These are phyloP conservation scores for Closterium sp. DNA, from an alignment of 139 green algal species.

Conservation along the genomic window DNA sequence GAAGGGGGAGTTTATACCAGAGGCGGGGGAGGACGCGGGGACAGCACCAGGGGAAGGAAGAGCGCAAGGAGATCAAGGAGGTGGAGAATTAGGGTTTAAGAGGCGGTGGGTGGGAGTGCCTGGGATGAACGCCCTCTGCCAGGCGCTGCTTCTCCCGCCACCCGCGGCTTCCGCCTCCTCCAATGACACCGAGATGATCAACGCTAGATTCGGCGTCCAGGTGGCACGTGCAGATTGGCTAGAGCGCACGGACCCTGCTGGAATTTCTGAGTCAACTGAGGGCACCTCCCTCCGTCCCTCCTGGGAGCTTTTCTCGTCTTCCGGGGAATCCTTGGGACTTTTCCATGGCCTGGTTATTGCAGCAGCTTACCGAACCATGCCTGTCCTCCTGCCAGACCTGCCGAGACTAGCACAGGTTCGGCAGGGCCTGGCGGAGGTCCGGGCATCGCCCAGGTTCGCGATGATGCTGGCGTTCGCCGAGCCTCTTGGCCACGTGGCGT, in stretches of 20 bases:
- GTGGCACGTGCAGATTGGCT: neutral
- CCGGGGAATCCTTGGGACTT: neutral
- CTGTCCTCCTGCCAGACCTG: neutral
- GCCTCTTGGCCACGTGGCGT: slow-evolving; percentile 18
- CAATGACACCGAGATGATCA: neutral
- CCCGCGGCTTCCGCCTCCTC: neutral
- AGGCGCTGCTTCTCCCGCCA: slow-evolving; percentile 1
- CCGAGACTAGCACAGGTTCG: neutral
- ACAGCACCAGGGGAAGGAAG: neutral
- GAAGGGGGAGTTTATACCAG: neutral
- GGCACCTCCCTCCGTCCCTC: neutral
- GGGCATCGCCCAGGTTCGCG: slow-evolving; percentile 24
- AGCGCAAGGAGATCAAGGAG: neutral
- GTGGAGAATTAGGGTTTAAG: neutral
- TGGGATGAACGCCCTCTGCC: slow-evolving; percentile 44
- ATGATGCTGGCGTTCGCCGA: slow-evolving; percentile 26
- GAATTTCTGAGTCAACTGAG: neutral
- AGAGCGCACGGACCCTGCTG: neutral
- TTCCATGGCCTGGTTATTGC: neutral
- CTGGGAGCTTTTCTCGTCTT: neutral
- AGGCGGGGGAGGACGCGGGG: neutral
- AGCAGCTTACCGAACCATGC: neutral
- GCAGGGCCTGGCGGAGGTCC: neutral
- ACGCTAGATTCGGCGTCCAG: neutral
- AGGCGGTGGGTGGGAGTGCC: slow-evolving; percentile 20